Base-by-base conservation (phyloP, 2,329 filamentous ascomycete genomes). In the Hawksworthiomyces lignivorus region DNA sequence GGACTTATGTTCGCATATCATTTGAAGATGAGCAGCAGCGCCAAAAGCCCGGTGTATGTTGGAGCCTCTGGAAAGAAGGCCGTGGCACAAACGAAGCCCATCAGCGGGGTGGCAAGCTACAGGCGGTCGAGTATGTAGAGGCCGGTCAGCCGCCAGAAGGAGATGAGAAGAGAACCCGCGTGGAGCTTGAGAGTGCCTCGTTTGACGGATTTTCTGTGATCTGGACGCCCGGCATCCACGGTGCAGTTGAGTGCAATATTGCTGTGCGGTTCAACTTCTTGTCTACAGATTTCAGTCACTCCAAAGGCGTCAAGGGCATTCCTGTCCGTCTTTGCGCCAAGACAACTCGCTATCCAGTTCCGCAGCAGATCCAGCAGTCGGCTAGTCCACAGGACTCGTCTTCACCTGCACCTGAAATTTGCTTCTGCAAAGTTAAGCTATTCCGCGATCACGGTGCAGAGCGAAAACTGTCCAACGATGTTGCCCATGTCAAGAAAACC, bases 241-340 rank as follows among this genome's bases (percentile, higher is more conserved):
- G 81, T 0, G 63, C 68, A 0, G 69, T 83, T 4, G 88, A 96
- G 54, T 92, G 88, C 60, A 85, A 80, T 36, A 79, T 98, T 43
- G 84, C 88, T 8, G 87, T 97, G 11, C 85, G 92, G 34, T 98
- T 97, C 72, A 98, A 98, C 65, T 98, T 98, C 58, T 71, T 98
- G 1, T 98, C 92, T 1, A 98, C 92, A 8, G 92, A 98, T 59
- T 98, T 97, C 59, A 97, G 90, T 61, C 92, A 97, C 58, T 97
- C 92, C 9, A 98, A 98, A 58, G 92, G 92, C 34, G 92, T 98
- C 36, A 98, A 97, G 63, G 92, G 92, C 27, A 96, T 97, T 50
- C 90, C 92, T 0, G 89, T 98, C 5, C 73, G 92, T 42, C 73
- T 97, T 1, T 97, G 90, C 61, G 81, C 89, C 12, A 97, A 97